These are phyloP conservation scores for Meripilus lineatus DNA, from an alignment of 1,284 basidiomycete species.

Conservation along the genomic window DNA sequence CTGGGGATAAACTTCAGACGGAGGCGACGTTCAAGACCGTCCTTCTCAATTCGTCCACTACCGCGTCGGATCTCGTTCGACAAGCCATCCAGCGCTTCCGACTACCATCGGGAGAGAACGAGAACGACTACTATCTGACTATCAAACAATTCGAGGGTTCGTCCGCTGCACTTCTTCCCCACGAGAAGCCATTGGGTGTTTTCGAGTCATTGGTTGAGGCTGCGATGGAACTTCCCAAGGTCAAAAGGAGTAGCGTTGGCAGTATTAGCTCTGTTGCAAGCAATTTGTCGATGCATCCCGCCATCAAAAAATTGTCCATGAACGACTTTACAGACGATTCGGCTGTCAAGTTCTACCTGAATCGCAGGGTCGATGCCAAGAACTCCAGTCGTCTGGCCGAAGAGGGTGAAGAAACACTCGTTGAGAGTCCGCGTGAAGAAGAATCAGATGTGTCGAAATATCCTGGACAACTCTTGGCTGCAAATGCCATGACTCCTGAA, in stretches of 20 bases:
- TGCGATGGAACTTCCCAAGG: constrained; percentile 75
- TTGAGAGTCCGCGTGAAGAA: constrained; percentile 28
- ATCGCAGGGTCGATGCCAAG: constrained; percentile 44
- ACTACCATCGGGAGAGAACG: constrained; percentile 59
- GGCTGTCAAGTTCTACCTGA: constrained; percentile 93
- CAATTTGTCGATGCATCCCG: constrained; percentile 89
- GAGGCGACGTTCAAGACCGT: constrained; percentile 99
- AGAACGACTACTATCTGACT: constrained; percentile 81
- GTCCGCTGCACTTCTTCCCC: constrained; percentile 63
- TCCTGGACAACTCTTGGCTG: constrained; percentile 36
- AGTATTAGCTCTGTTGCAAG: constrained; percentile 91
- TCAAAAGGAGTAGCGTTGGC: constrained; percentile 89
- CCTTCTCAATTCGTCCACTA: constrained; percentile 83
- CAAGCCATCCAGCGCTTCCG: constrained; percentile 95
- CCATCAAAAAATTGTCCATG: constrained; percentile 89
- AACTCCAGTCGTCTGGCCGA: constrained; percentile 25
- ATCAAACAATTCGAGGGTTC: constrained; percentile 90
- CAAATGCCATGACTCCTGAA: constrained; percentile 53
- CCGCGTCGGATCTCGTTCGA: constrained; percentile 76
- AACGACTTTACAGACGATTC: constrained; percentile 98
- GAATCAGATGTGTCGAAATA: constrained; percentile 20
- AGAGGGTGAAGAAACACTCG: constrained; percentile 48
- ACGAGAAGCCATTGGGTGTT: constrained; percentile 80
- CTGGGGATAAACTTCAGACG: constrained; percentile 81
- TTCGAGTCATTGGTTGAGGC: constrained; percentile 83